Evolutionary conservation across 805 yeast genomes (phyloP), one percentile per base, ranked within the genome.

Genomic region (Blastobotrys muscicola): DNA sequence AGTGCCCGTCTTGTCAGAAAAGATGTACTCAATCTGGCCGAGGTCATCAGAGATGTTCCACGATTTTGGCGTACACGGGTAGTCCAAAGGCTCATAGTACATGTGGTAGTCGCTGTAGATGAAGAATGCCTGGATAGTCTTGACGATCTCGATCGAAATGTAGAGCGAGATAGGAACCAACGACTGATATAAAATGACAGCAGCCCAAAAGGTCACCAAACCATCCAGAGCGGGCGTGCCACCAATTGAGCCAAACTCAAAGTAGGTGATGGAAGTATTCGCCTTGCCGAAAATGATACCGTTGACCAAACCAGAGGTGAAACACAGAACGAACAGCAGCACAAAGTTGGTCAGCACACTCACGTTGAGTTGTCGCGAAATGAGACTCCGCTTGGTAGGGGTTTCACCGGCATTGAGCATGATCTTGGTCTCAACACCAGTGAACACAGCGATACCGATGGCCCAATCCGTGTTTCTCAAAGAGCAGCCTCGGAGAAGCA

Each of bases 41-140:
- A 83, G 67, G 58, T 83, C 94, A 61, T 83, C 94, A 5, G 90
- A 82, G 40, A 83, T 83, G 55, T 79, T 80, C 94, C 94, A 83
- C 0, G 89, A 73, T 54, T 83, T 83, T 2, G 94, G 90, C 0
- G 80, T 74, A 62, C 94, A 84, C 0, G 90, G 89, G 55, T 76
- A 81, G 60, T 84, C 87, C 39, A 82, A 64, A 39, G 66, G 72
- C 37, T 71, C 78, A 52, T 83, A 78, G 58, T 83, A 84, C 82
- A 83, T 77, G 49, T 74, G 71, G 29, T 69, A 67, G 59, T 83
- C 94, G 1, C 82, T 73, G 58, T 73, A 81, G 50, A 83, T 84
- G 67, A 83, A 83, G 53, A 71, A 81, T 1, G 90, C 90, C 58
- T 83, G 94, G 11, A 74, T 65, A 2, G 92, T 82, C 58, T 84